Evolutionary conservation across 139 green algal species (phyloP).

Genomic region (Micractinium conductrix): DNA sequence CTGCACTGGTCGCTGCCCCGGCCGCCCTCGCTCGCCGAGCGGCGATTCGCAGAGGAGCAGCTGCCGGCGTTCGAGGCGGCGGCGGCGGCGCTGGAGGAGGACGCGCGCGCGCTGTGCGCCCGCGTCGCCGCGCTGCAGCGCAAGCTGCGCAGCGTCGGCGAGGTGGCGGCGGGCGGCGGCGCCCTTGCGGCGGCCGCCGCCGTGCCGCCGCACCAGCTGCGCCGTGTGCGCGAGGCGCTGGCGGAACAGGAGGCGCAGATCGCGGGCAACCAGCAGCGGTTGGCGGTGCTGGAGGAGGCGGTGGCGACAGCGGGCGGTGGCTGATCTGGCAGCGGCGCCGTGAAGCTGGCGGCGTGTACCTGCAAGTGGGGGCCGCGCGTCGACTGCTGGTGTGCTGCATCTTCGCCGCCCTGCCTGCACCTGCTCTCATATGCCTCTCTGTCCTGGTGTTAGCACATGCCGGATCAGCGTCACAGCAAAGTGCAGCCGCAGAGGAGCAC

Average conservation of each 20-base stretch:
- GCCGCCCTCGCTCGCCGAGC: conserved; percentile 58
- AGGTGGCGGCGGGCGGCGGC: not conserved
- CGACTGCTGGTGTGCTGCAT: too few relatives aligned
- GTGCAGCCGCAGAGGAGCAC: too few relatives aligned
- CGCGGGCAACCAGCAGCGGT: conserved; percentile 16
- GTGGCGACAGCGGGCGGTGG: not conserved
- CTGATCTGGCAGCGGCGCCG: too few relatives aligned
- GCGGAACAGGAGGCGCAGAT: conserved; percentile 35
- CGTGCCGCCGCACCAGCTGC: conserved; percentile 43
- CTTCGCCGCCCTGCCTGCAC: too few relatives aligned
- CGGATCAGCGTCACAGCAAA: too few relatives aligned
- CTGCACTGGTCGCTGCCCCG: conserved; percentile 71
- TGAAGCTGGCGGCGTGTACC: too few relatives aligned
- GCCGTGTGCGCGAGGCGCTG: conserved; percentile 47
- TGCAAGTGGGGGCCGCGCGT: too few relatives aligned
- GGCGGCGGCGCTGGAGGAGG: conserved; percentile 21
- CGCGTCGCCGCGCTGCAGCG: conserved; percentile 19
- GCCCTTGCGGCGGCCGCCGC: not conserved
- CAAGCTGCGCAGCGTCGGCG: conserved; percentile 9
- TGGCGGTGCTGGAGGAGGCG: conserved; percentile 29
- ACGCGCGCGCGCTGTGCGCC: conserved; percentile 16
- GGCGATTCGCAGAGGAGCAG: conserved; percentile 30
- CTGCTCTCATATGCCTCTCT: too few relatives aligned
- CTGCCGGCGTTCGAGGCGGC: conserved; percentile 46
- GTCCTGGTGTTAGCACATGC: too few relatives aligned